Evolutionary conservation across 2,329 filamentous ascomycete species (phyloP).

Genomic region (Chaetomium olivaceum): DNA sequence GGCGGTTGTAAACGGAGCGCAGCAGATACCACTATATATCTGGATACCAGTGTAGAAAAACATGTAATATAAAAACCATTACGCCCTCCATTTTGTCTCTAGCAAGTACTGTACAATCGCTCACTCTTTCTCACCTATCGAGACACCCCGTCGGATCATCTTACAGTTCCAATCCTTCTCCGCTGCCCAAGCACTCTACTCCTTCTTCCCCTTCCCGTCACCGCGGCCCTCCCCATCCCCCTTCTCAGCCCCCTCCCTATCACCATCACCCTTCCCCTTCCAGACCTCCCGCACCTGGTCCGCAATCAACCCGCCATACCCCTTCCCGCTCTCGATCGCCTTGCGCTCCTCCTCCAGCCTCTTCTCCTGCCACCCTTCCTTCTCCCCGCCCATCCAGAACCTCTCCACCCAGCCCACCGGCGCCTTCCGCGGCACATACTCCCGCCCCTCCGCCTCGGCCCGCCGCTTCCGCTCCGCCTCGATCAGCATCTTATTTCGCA

Average conservation of each 20-base stretch:
- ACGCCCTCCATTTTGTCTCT: background rate
- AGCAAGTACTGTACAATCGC: background rate
- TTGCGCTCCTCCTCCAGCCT: conserved; percentile 53
- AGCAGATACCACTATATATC: background rate
- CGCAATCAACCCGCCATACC: conserved; percentile 57
- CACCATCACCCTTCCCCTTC: conserved; percentile 30
- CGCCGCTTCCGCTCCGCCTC: conserved; percentile 47
- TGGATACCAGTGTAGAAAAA: background rate
- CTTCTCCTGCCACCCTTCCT: conserved; percentile 56
- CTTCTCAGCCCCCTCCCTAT: conserved; percentile 36
- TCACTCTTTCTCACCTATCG: background rate
- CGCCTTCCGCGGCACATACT: conserved; percentile 24
- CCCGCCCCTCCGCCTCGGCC: conserved; percentile 37
- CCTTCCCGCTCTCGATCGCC: conserved; percentile 57
- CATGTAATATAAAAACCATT: background rate
- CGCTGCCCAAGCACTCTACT: background rate
- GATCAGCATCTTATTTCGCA: conserved; percentile 49
- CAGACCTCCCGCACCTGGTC: conserved; percentile 59
- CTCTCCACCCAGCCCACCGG: conserved; percentile 19
- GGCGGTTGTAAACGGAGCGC: background rate
- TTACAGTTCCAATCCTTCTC: background rate
- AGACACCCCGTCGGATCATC: background rate
- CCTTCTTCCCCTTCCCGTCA: conserved; percentile 25
- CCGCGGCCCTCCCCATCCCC: conserved; percentile 26
- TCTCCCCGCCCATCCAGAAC: conserved; percentile 61